phyloP scores from a whole-genome alignment of 1,284 basidiomycete species.

The Ceratobasidium sp. region DNA sequence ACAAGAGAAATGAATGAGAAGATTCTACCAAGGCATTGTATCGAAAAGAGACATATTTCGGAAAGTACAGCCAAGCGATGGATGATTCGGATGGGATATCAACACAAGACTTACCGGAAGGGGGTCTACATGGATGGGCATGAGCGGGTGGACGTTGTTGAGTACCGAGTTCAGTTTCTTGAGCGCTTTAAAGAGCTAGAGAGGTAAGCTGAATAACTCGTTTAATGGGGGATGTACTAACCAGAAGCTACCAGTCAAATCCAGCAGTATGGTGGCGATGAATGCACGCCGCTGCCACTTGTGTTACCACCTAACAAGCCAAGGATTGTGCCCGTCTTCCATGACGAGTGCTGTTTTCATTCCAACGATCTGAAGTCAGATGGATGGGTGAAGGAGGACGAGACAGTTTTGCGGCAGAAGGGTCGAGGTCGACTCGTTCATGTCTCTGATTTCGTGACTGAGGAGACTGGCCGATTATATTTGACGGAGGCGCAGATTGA shows the following conservation, averaged over 20 bases:
- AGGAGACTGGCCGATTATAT: neutral
- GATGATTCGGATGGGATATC: conserved; percentile 24
- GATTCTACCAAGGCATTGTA: neutral
- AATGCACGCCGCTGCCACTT: conserved; percentile 44
- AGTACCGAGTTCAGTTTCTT: conserved; percentile 14
- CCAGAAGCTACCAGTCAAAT: neutral
- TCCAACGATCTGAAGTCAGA: conserved; percentile 52
- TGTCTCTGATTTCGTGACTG: conserved; percentile 3
- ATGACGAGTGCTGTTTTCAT: conserved; percentile 58
- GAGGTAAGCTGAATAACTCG: too few species aligned
- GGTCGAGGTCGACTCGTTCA: conserved; percentile 3
- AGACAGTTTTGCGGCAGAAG: conserved; percentile 2
- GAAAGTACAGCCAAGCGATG: conserved; percentile 22
- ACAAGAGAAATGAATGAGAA: neutral
- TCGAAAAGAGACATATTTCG: neutral
- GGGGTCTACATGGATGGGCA: conserved; percentile 41
- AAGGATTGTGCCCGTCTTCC: conserved; percentile 56
- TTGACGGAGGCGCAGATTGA: neutral
- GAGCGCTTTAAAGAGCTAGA: neutral
- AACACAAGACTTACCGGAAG: neutral
- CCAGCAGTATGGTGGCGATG: neutral
- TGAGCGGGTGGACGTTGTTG: conserved; percentile 35
- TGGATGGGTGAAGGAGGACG: conserved; percentile 33
- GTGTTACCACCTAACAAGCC: conserved; percentile 53
- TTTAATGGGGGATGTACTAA: too few species aligned